Conservation (phyloP, 1,284 basidiomycete genomes). For the Marasmius tenuissimus region DNA sequence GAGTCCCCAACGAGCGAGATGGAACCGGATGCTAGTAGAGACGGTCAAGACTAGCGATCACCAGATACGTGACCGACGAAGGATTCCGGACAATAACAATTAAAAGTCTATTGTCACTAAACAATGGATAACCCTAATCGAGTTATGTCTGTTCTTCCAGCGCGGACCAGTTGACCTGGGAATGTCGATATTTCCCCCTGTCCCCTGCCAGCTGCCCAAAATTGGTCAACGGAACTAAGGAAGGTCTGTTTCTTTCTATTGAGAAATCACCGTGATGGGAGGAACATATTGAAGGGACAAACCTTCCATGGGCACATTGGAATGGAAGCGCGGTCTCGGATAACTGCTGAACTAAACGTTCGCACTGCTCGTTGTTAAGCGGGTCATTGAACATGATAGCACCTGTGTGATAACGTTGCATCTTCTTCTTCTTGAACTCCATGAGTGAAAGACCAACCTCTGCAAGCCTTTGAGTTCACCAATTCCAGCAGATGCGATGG, state of each 20-base stretch:
- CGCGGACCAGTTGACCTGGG: slow-evolving; percentile 10
- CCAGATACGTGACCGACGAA: neutral
- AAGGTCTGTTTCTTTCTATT: slow-evolving; percentile 34
- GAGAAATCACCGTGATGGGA: slow-evolving; percentile 9
- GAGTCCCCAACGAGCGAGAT: neutral
- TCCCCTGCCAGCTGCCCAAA: slow-evolving; percentile 19
- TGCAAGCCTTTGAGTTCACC: slow-evolving; percentile 90
- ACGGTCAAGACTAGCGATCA: neutral
- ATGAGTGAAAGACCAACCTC: slow-evolving; percentile 52
- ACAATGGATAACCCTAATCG: slow-evolving; percentile 14
- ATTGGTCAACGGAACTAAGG: slow-evolving; percentile 44
- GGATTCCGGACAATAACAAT: slow-evolving; percentile 5
- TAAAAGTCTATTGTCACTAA: slow-evolving; percentile 2
- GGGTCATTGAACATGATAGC: slow-evolving; percentile 97
- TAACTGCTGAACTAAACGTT: slow-evolving; percentile 66
- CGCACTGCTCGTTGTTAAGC: slow-evolving; percentile 68
- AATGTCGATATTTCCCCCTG: slow-evolving; percentile 7
- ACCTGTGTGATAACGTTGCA: slow-evolving; percentile 44
- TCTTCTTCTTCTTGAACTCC: slow-evolving; percentile 4
- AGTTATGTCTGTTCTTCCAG: slow-evolving; percentile 11
- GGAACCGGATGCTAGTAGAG: neutral
- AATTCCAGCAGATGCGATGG: slow-evolving; percentile 79
- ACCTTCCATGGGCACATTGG: slow-evolving; percentile 93
- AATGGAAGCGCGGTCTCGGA: slow-evolving; percentile 80
- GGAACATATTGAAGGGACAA: slow-evolving; percentile 17